A percentile compares a stretch with the other conserved stretches of the same genome.
These are phyloP conservation scores for Silybum marianum DNA, from an alignment of 129 eudicot genomes.

Conservation along the genomic window DNA sequence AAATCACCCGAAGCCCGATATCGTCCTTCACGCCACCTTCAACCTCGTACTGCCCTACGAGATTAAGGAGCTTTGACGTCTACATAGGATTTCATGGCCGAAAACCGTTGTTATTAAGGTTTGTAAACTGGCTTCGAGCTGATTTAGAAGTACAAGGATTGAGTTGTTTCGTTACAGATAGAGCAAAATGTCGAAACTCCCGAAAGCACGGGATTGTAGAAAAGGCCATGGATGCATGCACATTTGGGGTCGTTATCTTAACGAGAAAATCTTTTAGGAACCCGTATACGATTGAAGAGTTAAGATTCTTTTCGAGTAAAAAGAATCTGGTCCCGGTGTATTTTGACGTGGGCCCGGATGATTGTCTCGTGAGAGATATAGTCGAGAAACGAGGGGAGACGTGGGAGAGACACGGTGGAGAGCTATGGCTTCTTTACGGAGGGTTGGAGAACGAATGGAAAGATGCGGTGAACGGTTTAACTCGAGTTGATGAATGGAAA, in stretches of 20 bases:
- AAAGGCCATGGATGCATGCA: conserved; percentile 88
- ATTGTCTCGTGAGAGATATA: conserved; percentile 89
- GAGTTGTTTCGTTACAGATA: conserved; percentile 86
- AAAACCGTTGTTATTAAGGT: conserved; percentile 72
- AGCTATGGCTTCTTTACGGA: conserved; percentile 81
- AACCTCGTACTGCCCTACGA: conserved; percentile 62
- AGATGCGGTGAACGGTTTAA: conserved; percentile 78
- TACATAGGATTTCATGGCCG: conserved; percentile 94
- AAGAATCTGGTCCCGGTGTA: conserved; percentile 89
- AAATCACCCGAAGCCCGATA: conserved; percentile 49
- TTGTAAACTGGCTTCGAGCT: conserved; percentile 91
- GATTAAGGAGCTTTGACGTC: conserved; percentile 89
- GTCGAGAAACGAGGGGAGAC: conserved; percentile 86
- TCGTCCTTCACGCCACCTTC: conserved; percentile 52
- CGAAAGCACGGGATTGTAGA: conserved; percentile 72
- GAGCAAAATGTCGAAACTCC: conserved; percentile 72
- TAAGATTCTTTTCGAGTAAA: conserved; percentile 80
- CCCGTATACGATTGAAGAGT: conserved; percentile 86
- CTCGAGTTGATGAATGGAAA: conserved; percentile 94
- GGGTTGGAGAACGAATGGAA: conserved; percentile 93
- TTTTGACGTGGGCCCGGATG: conserved; percentile 88
- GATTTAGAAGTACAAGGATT: conserved; percentile 93
- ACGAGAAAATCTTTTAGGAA: conserved; percentile 87
- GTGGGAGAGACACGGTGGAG: conserved; percentile 93
- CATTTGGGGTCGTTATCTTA: conserved; percentile 82